phyloP scores from a whole-genome alignment of 2,329 filamentous ascomycete genomes.

The Penicillium sp. region DNA sequence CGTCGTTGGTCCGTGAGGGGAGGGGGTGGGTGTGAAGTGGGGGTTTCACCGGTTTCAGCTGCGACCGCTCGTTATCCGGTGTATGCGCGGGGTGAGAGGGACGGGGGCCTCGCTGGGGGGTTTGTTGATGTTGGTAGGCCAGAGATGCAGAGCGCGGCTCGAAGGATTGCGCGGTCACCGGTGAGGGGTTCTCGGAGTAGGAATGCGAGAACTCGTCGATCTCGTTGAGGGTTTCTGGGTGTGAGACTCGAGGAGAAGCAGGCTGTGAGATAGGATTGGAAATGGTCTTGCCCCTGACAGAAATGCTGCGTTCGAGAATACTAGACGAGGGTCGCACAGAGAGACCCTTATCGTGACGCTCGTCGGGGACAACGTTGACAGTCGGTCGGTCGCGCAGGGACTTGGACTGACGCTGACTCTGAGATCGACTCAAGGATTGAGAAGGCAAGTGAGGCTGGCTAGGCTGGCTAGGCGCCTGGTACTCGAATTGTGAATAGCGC shows the following conservation, averaged over 20 bases:
- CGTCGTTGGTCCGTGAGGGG: constrained; percentile 24
- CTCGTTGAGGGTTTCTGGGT: constrained; percentile 6
- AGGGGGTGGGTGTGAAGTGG: constrained; percentile 17
- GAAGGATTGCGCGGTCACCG: constrained; percentile 10
- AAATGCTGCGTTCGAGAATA: constrained; percentile 31
- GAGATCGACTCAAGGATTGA: constrained; percentile 22
- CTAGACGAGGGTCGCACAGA: constrained; percentile 27
- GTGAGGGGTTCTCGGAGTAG: constrained; percentile 14
- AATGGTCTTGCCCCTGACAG: constrained; percentile 25
- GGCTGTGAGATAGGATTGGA: constrained; percentile 25
- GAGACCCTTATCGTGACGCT: constrained; percentile 24
- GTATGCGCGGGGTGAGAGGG: constrained; percentile 20
- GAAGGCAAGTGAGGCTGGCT: constrained; percentile 4
- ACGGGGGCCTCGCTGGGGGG: constrained; percentile 10
- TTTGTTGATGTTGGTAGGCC: constrained; percentile 19
- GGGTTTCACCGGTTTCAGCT: constrained; percentile 22
- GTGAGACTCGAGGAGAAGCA: constrained; percentile 19
- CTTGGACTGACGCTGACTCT: constrained; percentile 29
- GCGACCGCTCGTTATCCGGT: constrained; percentile 19
- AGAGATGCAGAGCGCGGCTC: constrained; percentile 14
- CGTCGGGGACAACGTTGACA: constrained; percentile 28
- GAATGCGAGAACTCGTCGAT: neutral
- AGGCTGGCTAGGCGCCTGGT: constrained; percentile 7
- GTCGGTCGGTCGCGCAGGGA: constrained; percentile 18
- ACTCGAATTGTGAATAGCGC: constrained; percentile 11